These are phyloP conservation scores for Chaetomiaceae sp. DNA, from an alignment of 2,329 filamentous ascomycete species.

Conservation along the genomic window DNA sequence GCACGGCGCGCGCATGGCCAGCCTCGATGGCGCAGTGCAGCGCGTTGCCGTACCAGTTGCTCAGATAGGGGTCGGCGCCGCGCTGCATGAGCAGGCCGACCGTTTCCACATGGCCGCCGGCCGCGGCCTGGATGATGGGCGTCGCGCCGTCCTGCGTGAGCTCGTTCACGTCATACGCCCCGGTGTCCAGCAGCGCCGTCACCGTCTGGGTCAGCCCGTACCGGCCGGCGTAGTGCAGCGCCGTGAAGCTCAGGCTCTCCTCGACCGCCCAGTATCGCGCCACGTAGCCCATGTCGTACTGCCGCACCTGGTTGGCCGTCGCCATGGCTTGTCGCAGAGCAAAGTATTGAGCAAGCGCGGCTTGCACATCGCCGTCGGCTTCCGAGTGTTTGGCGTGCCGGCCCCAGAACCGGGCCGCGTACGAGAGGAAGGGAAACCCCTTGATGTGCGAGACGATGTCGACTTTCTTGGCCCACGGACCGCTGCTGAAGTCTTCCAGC, in stretches of 20 bases:
- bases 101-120: conserved; percentile 1
- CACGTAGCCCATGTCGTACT: conserved; percentile 2
- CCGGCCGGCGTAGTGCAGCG: conserved; percentile 10
- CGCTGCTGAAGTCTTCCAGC: conserved; percentile 8
- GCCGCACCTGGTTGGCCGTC: not conserved
- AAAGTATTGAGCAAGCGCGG: not conserved
- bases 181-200: not conserved
- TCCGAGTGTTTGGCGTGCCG: not conserved
- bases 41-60: conserved; percentile 19
- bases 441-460: conserved; percentile 1
- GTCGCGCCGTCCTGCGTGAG: not conserved
- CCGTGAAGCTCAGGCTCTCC: conserved; percentile 12
- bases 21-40: conserved; percentile 15
- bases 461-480: not conserved
- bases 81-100: conserved; percentile 7
- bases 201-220: conserved; percentile 1
- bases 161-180: not conserved
- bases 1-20: not conserved
- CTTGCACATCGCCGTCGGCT: not conserved
- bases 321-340: not conserved
- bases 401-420: not conserved
- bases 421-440: conserved; percentile 6
- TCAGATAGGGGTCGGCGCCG: conserved; percentile 12
- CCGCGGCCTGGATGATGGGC: conserved; percentile 5
- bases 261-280: conserved; percentile 5